Evolutionary conservation across 31 red algal species (phyloP).

Genomic region (Odonthalia washingtoniensis): DNA sequence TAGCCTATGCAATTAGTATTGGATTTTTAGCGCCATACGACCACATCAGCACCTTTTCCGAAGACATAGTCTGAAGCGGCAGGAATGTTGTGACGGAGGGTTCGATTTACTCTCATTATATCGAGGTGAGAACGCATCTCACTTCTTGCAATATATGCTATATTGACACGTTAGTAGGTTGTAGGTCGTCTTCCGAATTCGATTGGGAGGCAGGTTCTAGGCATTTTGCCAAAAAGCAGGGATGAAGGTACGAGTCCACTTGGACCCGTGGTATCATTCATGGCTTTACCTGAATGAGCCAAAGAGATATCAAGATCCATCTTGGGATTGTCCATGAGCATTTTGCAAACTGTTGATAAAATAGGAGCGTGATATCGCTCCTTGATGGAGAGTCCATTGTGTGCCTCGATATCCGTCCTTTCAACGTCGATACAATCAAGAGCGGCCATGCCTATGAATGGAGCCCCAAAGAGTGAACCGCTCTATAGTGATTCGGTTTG

Average conservation of each 20-base stretch:
- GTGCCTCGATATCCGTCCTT: conserved; percentile 5
- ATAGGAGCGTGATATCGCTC: conserved; percentile 42
- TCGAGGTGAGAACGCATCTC: background rate
- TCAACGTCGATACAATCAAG: too few relatives aligned
- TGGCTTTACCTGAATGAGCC: background rate
- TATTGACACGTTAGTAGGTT: background rate
- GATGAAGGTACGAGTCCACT: conserved; percentile 3
- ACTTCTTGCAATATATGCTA: background rate
- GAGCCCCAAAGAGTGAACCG: too few relatives aligned
- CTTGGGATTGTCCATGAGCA: background rate
- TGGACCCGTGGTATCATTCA: conserved; percentile 44
- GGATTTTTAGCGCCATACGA: background rate
- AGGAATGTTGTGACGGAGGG: too few relatives aligned
- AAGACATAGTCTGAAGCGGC: too few relatives aligned
- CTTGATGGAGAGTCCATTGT: conserved; percentile 5
- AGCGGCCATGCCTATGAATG: too few relatives aligned
- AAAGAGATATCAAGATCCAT: background rate
- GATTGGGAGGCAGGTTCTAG: background rate
- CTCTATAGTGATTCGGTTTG: too few relatives aligned
- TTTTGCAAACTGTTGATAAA: conserved; percentile 27
- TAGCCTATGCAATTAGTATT: background rate
- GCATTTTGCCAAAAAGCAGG: conserved; percentile 23
- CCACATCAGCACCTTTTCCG: too few relatives aligned
- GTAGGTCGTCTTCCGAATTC: background rate
- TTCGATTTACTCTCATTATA: background rate